These are phyloP conservation scores for Eimeria acervulina DNA, from an alignment of 169 alveolate genomes.

Conservation along the genomic window DNA sequence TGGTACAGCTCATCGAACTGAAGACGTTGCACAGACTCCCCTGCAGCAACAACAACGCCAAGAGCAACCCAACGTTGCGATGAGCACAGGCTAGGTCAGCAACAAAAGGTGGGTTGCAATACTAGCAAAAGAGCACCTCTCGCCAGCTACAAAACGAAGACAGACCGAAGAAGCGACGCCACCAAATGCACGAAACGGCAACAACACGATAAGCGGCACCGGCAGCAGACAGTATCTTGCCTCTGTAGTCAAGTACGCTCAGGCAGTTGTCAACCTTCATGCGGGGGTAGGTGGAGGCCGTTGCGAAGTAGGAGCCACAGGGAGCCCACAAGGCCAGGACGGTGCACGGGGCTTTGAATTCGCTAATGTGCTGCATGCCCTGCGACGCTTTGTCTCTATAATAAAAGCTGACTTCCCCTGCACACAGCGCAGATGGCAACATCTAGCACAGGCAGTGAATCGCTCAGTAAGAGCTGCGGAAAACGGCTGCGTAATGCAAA, in stretches of 20 bases:
- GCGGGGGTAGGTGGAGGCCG: conserved; percentile 80
- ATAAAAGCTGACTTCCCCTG: conserved; percentile 76
- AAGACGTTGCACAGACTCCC: conserved; percentile 45
- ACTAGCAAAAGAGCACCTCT: neutral
- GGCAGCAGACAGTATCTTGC: conserved; percentile 6
- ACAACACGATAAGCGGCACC: neutral
- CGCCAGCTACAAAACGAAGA: neutral
- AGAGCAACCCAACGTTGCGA: neutral
- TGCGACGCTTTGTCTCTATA: conserved; percentile 57
- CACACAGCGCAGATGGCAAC: conserved; percentile 15
- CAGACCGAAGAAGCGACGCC: neutral
- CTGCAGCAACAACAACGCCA: conserved; percentile 58
- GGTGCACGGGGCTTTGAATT: conserved; percentile 74
- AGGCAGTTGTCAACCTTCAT: conserved; percentile 78
- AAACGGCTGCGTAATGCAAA: neutral
- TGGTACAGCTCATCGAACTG: conserved; percentile 77
- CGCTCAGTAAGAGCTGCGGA: neutral
- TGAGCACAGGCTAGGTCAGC: neutral
- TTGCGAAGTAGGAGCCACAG: conserved; percentile 63
- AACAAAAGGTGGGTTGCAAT: neutral
- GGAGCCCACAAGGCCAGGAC: conserved; percentile 81
- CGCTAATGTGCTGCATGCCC: conserved; percentile 69
- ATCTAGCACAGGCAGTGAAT: conserved; percentile 1
- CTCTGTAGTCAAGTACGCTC: conserved; percentile 69
- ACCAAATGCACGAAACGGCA: neutral